Conservation (phyloP, 2,329 filamentous ascomycete species). For the Pyrenophora graminea region DNA sequence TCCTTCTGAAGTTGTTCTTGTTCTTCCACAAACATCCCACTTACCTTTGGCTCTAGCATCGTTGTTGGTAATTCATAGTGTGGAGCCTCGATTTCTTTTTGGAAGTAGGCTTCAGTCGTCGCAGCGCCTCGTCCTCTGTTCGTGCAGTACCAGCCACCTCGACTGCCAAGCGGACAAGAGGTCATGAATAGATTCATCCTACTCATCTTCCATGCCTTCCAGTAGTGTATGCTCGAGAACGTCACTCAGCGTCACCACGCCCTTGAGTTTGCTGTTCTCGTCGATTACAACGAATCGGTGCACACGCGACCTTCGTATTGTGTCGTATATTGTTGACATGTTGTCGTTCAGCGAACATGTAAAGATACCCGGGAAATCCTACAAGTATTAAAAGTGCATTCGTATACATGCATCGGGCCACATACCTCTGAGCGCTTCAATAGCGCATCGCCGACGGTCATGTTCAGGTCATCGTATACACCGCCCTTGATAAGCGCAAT, state of each 20-base stretch:
- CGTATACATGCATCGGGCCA: conserved; percentile 2
- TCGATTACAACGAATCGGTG: conserved; percentile 93
- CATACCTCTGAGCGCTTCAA: conserved; percentile 77
- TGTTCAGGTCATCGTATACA: conserved; percentile 84
- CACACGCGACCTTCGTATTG: conserved; percentile 90
- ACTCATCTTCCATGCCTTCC: conserved; percentile 66
- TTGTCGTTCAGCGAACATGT: conserved; percentile 91
- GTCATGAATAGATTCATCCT: conserved; percentile 10
- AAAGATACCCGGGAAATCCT: conserved; percentile 95
- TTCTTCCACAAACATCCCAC: no score
- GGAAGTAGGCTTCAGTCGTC: not conserved
- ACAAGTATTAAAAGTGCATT: conserved; percentile 22
- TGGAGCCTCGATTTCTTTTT: no score
- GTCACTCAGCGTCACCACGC: conserved; percentile 91
- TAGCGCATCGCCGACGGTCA: conserved; percentile 85
- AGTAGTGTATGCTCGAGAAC: conserved; percentile 94
- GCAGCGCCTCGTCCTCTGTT: conserved; percentile 3
- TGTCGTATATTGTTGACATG: conserved; percentile 94
- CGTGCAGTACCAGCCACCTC: conserved; percentile 1
- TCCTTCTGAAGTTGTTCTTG: no score
- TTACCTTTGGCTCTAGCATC: no score
- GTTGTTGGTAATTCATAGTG: no score
- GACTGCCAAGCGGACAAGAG: conserved; percentile 7
- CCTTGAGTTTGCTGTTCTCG: conserved; percentile 81
- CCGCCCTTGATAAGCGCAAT: conserved; percentile 94